These are phyloP conservation scores for Ceratonia siliqua DNA, from an alignment of 306 rosid species.

Conservation along the genomic window DNA sequence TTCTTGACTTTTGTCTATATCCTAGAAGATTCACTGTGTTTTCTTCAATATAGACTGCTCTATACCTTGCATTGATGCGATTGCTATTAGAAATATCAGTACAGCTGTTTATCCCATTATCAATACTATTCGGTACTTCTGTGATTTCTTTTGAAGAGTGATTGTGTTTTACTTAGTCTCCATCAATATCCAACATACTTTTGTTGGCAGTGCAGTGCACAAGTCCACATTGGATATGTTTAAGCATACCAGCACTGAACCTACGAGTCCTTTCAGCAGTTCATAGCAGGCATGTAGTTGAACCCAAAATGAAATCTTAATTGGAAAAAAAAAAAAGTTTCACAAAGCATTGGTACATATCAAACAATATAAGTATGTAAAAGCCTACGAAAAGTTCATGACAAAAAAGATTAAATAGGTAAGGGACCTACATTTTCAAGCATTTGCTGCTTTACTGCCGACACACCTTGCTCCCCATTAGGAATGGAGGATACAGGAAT, in stretches of 20 bases:
- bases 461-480: slow-evolving; percentile 83
- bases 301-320: slow-evolving; percentile 18
- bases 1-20: too few relatives aligned
- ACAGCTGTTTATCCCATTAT: too few relatives aligned
- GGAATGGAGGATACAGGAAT: slow-evolving; percentile 73
- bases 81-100: too few relatives aligned
- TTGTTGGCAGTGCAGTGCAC: neutral
- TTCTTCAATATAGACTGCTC: too few relatives aligned
- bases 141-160: too few relatives aligned
- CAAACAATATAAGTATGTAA: neutral
- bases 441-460: slow-evolving; percentile 69
- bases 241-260: slow-evolving; percentile 3
- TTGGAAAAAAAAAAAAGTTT: neutral
- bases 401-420: slow-evolving; percentile 28
- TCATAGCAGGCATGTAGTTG: slow-evolving; percentile 27
- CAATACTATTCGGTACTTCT: too few relatives aligned
- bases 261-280: neutral
- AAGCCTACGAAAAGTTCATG: neutral
- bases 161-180: too few relatives aligned
- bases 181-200: neutral
- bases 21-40: too few relatives aligned
- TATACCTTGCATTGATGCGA: too few relatives aligned
- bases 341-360: slow-evolving; percentile 16
- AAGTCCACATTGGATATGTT: neutral
- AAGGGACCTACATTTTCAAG: slow-evolving; percentile 79